phyloP scores from a whole-genome alignment of 768 basidiomycete genomes.

The Daedaleopsis nitida region DNA sequence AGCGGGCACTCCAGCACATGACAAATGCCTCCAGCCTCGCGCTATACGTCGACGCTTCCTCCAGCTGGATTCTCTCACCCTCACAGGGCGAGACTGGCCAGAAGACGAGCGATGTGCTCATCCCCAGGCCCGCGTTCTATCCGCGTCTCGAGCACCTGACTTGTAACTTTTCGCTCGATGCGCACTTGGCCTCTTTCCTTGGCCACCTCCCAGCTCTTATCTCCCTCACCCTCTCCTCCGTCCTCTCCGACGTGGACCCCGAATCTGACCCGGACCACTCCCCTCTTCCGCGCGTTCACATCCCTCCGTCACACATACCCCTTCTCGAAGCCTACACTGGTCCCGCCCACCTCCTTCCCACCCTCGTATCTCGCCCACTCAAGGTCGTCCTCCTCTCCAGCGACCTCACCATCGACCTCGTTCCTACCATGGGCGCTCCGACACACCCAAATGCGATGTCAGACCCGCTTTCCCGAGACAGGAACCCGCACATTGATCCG shows the following conservation, averaged over 20 bases:
- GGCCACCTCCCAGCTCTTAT: constrained; percentile 52
- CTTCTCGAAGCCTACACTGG: constrained; percentile 62
- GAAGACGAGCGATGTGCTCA: constrained; percentile 7
- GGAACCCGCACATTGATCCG: background rate
- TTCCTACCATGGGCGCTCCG: constrained; percentile 40
- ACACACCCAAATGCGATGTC: constrained; percentile 11
- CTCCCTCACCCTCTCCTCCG: constrained; percentile 56
- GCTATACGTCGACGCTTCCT: constrained; percentile 47
- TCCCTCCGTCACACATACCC: constrained; percentile 39
- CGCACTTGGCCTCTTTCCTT: constrained; percentile 61
- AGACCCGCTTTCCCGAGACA: constrained; percentile 3
- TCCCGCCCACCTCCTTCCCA: constrained; percentile 54
- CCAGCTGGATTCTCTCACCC: constrained; percentile 54
- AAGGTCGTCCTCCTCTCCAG: constrained; percentile 62
- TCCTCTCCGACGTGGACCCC: constrained; percentile 21
- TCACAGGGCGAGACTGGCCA: constrained; percentile 7
- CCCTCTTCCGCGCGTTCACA: constrained; percentile 23
- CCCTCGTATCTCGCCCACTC: constrained; percentile 70
- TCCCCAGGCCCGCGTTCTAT: constrained; percentile 31
- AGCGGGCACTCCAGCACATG: constrained; percentile 61
- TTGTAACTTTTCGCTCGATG: constrained; percentile 63
- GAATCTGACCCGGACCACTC: constrained; percentile 17
- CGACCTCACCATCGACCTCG: constrained; percentile 58
- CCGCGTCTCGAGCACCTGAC: constrained; percentile 56
- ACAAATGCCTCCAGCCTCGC: constrained; percentile 57